Base-by-base conservation (phyloP, 352 stramenopile genomes). In the Albugo candida region DNA sequence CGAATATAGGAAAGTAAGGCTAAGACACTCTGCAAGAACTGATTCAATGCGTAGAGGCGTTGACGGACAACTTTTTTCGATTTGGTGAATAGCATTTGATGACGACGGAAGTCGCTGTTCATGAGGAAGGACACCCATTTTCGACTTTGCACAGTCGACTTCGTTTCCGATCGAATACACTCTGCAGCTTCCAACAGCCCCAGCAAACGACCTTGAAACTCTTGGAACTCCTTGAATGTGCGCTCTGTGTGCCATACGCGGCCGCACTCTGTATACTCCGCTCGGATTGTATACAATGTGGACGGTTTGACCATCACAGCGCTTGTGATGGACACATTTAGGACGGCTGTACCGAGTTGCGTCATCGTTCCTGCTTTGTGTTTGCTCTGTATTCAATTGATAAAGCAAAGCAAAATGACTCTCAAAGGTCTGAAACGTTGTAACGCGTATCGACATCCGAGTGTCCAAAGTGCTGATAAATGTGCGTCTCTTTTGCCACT, bases 181-280 rank as follows among this genome's bases (percentile, higher is more conserved):
- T 31, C 24, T 31, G 8, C 24, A 31, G 67, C 60, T 19, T 81
- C 68, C 43, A 83, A 69, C 16, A 81, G 58, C 2, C 61, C 56
- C 34, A 82, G 47, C 48, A 85, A 63, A 39, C 78, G 72, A 24
- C 82, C 73, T 36, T 70, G 68, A 42, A 85, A 49, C 51, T 82
- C 73, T 34, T 67, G 75, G 45, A 85, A 85, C 38, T 85, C 73
- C 19, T 68, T 69, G 46, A 85, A 85, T 51, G 70, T 82, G 13
- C 73, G 68, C 35, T 65, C 68, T 20, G 83, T 49, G 51, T 81
- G 70, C 73, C 73, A 85, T 44, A 58, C 64, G 38, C 63, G 44
- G 24, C 49, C 48, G 10, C 49, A 70, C 41, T 61, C 52, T 16
- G 48, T 51, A 55, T 80, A 71, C 42, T 79, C 67, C 21, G 83